Conservation (phyloP, 1,139 yeast species). For the Martiniozyma asiatica region DNA sequence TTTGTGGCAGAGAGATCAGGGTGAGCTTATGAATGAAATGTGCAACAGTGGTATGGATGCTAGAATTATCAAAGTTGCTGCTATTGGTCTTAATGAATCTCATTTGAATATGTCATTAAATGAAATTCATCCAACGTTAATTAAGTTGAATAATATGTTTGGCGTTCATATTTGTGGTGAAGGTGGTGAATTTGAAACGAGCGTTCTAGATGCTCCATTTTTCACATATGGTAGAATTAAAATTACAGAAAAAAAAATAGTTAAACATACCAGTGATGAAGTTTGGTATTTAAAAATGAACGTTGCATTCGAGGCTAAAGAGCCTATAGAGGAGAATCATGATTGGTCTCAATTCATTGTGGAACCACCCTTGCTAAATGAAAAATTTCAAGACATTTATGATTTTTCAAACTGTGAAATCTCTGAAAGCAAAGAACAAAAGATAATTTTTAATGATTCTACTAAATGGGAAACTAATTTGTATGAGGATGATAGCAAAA, state of each 20-base stretch:
- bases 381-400: constrained; percentile 29
- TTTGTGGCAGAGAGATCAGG: constrained; percentile 83
- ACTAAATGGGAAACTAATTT: constrained; percentile 11
- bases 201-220: constrained; percentile 83
- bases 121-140: constrained; percentile 48
- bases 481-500: constrained; percentile 21
- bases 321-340: neutral
- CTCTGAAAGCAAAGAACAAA: neutral
- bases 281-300: constrained; percentile 51
- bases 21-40: constrained; percentile 74
- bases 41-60: constrained; percentile 66
- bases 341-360: constrained; percentile 23
- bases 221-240: constrained; percentile 43
- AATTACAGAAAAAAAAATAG: constrained; percentile 30
- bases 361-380: constrained; percentile 38
- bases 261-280: constrained; percentile 42
- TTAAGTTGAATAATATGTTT: constrained; percentile 46
- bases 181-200: constrained; percentile 94
- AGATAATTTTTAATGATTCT: neutral
- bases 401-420: neutral
- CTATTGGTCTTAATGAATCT: constrained; percentile 56
- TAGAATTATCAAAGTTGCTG: constrained; percentile 82
- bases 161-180: constrained; percentile 95
- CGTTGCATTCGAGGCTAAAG: constrained; percentile 32
- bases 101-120: constrained; percentile 62